Evolutionary conservation across 257 asterid species (phyloP).

Genomic region (Buddleja alternifolia): DNA sequence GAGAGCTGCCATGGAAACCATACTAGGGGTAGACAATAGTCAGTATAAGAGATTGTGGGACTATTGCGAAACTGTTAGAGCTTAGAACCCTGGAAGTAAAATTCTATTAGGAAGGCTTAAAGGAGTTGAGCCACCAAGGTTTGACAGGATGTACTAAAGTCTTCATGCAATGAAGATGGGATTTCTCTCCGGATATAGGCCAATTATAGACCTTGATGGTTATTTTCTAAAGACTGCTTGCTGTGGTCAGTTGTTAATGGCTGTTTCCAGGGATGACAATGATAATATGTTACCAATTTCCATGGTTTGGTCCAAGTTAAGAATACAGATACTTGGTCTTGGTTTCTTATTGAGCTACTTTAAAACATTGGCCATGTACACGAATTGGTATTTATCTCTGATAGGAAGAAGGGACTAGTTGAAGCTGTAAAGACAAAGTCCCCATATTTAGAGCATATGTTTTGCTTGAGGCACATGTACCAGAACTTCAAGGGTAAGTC

Average conservation of each 20-base stretch:
- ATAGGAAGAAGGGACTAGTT: neutral
- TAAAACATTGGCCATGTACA: neutral
- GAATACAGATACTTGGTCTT: neutral
- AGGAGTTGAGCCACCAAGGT: neutral
- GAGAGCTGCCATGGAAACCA: neutral
- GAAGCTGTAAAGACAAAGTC: neutral
- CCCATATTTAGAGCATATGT: conserved; percentile 1
- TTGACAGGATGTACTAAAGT: neutral
- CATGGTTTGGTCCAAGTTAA: neutral
- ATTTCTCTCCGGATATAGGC: neutral
- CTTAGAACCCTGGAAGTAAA: neutral
- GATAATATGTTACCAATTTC: neutral
- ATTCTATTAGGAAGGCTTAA: neutral
- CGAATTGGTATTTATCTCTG: neutral
- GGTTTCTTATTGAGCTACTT: neutral
- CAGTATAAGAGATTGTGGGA: neutral
- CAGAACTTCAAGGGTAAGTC: neutral
- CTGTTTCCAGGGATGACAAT: neutral
- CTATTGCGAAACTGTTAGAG: neutral
- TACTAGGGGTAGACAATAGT: neutral
- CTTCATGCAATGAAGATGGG: neutral
- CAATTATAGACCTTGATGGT: neutral
- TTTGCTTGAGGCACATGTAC: conserved; percentile 9
- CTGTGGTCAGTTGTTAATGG: neutral
- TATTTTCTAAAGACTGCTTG: neutral